Conservation (phyloP, 2,329 filamentous ascomycete genomes). For the Pseudogymnoascus sp. region DNA sequence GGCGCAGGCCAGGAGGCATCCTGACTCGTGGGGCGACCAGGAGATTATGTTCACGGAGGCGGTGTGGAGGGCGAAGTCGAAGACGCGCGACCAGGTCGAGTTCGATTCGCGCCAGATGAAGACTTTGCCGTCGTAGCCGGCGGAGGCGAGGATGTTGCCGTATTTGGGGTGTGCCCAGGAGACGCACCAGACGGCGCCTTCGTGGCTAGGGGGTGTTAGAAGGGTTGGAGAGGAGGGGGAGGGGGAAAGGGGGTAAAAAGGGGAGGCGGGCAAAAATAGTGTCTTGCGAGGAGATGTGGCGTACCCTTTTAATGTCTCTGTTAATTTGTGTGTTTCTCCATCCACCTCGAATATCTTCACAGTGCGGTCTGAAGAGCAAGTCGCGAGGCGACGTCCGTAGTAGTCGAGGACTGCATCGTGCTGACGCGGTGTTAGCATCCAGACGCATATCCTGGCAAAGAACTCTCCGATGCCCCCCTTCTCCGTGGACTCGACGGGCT, state of each 20-base stretch:
- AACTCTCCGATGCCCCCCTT: neutral
- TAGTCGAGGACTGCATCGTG: constrained; percentile 98
- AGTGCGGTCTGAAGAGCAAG: constrained; percentile 94
- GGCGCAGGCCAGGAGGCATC: constrained; percentile 89
- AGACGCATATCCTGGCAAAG: neutral
- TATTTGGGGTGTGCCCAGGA: constrained; percentile 98
- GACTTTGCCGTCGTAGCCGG: constrained; percentile 95
- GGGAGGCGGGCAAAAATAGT: neutral
- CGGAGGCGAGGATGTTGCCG: constrained; percentile 92
- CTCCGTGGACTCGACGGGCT: neutral
- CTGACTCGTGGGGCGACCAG: constrained; percentile 95
- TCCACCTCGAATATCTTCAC: constrained; percentile 99
- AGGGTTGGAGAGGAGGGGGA: constrained; percentile 2
- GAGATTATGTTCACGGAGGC: constrained; percentile 94
- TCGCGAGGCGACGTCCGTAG: constrained; percentile 91
- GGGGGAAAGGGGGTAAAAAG: neutral
- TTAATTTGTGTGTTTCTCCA: constrained; percentile 78
- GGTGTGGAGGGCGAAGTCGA: constrained; percentile 88
- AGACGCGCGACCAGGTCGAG: constrained; percentile 71
- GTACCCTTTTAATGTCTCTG: constrained; percentile 92
- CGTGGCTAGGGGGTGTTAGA: constrained; percentile 54
- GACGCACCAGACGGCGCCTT: constrained; percentile 95
- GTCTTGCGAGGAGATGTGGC: constrained; percentile 15
- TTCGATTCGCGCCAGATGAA: constrained; percentile 92
- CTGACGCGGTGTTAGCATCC: constrained; percentile 36